Base-by-base conservation (phyloP, 441 rosid species). In the Dalechampia spathulata region DNA sequence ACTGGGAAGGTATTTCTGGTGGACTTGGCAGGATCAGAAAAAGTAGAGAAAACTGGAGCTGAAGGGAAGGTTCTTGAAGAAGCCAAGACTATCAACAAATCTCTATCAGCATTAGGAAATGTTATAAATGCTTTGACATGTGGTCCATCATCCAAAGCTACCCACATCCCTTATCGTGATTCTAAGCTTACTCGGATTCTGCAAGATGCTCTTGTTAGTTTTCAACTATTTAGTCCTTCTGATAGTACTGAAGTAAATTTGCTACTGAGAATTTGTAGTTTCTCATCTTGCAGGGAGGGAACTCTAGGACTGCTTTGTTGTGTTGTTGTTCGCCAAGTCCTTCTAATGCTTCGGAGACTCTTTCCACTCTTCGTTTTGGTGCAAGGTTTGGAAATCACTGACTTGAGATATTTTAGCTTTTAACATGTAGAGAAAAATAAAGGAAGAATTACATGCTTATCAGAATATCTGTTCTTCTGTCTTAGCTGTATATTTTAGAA, bases 11-110 rank as follows among this genome's bases (percentile, higher is more conserved):
- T 90, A 42, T 64, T 87, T 60, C 95, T 87, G 50, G 92, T 85
- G 63, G 98, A 90, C 80, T 78, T 90, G 67, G 98, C 95, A 21
- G 98, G 98, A 65, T 90, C 98, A 12, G 96, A 90, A 75, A 90
- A 90, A 69, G 86, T 78, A 22, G 98, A 90, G 68, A 90, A 90
- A 72, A 90, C 90, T 14, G 96, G 98, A 72, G 95, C 96, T 66
- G 98, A 85, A 77, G 96, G 98, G 64, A 85, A 63, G 74, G 74
- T 82, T 72, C 87, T 90, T 58, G 96, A 90, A 75, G 98, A 90
- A 76, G 95, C 95, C 7, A 90, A 87, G 79, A 80, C 84, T 45
- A 90, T 90, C 52, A 90, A 87, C 67, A 90, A 83, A 69, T 90
- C 95, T 21, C 76, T 90, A 64, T 87, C 98, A 30, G 88, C 87